phyloP scores from a whole-genome alignment of 2,329 filamentous ascomycete genomes.

The Chaetomiaceae sp. region DNA sequence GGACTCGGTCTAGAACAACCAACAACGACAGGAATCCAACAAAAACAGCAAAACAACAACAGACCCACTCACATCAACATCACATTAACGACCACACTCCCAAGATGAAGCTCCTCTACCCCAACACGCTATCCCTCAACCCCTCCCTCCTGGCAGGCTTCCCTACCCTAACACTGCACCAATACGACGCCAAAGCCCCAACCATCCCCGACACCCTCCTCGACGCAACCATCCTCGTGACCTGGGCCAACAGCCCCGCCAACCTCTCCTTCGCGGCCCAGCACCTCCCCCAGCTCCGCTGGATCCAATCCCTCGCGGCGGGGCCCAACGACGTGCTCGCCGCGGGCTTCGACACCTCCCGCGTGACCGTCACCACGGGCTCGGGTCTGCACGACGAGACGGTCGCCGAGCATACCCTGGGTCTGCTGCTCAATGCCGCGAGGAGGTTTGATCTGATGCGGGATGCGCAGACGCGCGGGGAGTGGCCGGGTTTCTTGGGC shows the following conservation, averaged over 20 bases:
- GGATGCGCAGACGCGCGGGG: constrained; percentile 51
- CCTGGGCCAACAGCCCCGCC: constrained; percentile 54
- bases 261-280: constrained; percentile 57
- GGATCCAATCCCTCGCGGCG: constrained; percentile 63
- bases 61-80: background rate
- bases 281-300: constrained; percentile 43
- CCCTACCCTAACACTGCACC: constrained; percentile 46
- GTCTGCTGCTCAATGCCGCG: constrained; percentile 50
- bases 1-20: too few relatives aligned
- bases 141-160: constrained; percentile 52
- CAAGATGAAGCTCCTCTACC: constrained; percentile 62
- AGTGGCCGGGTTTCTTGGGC: constrained; percentile 59
- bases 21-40: too few relatives aligned
- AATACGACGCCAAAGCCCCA: constrained; percentile 52
- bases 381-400: constrained; percentile 60
- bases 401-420: constrained; percentile 60
- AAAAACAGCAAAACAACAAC: background rate
- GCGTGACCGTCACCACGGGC: constrained; percentile 53
- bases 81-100: background rate
- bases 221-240: constrained; percentile 58
- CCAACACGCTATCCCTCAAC: constrained; percentile 57
- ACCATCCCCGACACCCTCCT: constrained; percentile 51
- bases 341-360: constrained; percentile 53
- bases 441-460: constrained; percentile 59
- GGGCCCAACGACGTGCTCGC: constrained; percentile 61